Evolutionary conservation across 495 filamentous ascomycete species (phyloP), one percentile per base, ranked within the genome.

Genomic region (Penicillium bialowiezense): DNA sequence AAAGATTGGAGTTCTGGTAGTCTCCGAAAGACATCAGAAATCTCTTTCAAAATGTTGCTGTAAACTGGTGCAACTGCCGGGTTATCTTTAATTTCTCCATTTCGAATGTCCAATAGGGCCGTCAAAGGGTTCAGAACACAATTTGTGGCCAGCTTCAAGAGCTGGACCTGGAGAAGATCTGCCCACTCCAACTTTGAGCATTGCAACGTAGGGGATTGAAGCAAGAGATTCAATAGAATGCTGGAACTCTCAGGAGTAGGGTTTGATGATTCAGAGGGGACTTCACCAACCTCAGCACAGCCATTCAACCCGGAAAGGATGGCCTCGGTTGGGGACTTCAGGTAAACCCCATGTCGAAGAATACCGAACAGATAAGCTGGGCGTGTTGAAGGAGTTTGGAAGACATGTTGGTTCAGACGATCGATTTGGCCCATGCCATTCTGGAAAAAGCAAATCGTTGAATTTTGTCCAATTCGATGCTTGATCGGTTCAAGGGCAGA

Each of bases 91-190:
- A 95, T 55, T 21, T 68, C 67, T 7, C 89, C 86, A 52, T 93
- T 92, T 29, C 74, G 74, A 54, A 82, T 82, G 47, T 82, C 69
- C 34, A 87, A 72, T 2, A 90, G 60, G 5, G 77, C 83, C 1
- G 88, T 89, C 10, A 93, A 65, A 0, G 90, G 88, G 60, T 90
- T 88, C 38, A 95, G 77, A 35, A 89, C 67, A 41, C 79, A 70
- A 62, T 91, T 90, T 36, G 89, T 72, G 13, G 81, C 84, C 2
- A 95, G 74, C 62, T 91, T 83, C 37, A 88, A 79, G 15, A 91
- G 68, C 60, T 91, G 82, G 12, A 79, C 58, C 36, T 65, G 63
- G 4, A 64, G 34, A 20, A 72, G 48, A 15, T 62, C 61, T 1
- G 58, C 53, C 40, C 63, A 65, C 14, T 50, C 29, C 32, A 66